Base-by-base conservation (phyloP, 441 rosid genomes). In the Gossypium schwendimanii region DNA sequence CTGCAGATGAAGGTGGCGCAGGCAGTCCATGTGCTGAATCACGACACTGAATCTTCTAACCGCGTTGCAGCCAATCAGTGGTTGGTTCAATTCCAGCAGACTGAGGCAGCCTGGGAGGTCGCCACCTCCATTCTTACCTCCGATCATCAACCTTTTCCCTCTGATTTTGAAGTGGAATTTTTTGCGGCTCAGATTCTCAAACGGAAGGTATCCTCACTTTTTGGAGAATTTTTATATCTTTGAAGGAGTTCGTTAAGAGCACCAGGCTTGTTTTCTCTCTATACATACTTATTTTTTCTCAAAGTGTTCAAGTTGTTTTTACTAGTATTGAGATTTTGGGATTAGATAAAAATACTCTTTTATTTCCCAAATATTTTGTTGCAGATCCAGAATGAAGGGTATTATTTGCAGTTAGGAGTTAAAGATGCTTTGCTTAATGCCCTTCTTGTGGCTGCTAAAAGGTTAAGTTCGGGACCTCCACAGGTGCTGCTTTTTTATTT, bases 51-150 rank as follows among this genome's bases (percentile, higher is more conserved):
- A 61, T 91, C 97, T 44, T 89, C 94, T 78, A 94, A 94, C 78
- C 90, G 97, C 58, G 91, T 92, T n/a, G 97, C 98, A 6, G 97
- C 97, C 33, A 94, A 94, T 77, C 98, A 92, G 78, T 94, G 97
- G 98, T 89, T 94, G 11, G 97, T 89, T 77, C 98, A 91, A 71
- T 92, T 92, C 79, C 97, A 91, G 83, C 97, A 85, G 73, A 89
- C 93, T 45, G 87, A 87, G 47, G 89, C 91, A 9, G 94, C 93
- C 76, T 89, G 98, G 97, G 90, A 91, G 71, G 92, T 91, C 55
- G 96, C 97, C 79, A 85, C 89, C 72, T 88, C 97, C 79, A 87
- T 94, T 36, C 98, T 94, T 81, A 86, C 91, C 84, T 85, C 92
- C 82, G 84, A 84, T 74, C 87, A 76, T 36, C 85, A 59, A 20